These are phyloP conservation scores for Cardiospermum halicacabum DNA, from an alignment of 345 rosid genomes.

Conservation along the genomic window DNA sequence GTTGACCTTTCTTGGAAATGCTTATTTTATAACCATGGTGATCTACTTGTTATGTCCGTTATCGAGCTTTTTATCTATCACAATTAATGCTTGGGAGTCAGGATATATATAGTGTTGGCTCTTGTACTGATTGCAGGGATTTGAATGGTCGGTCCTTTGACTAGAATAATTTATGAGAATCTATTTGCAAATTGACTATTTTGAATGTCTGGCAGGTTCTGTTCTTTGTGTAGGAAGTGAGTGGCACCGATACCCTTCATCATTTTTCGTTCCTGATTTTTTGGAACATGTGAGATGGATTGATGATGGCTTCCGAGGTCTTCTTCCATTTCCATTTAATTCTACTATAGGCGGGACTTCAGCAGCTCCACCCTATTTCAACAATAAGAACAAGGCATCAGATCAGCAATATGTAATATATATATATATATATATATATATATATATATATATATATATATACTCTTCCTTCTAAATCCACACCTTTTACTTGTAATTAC, in stretches of 20 bases:
- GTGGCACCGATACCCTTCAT: conserved; percentile 97
- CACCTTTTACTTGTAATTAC: background rate
- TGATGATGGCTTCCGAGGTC: conserved; percentile 93
- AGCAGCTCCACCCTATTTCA: conserved; percentile 81
- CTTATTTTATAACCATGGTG: background rate
- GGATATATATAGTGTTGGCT: background rate
- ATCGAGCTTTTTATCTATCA: background rate
- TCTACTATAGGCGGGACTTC: conserved; percentile 85
- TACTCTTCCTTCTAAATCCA: background rate
- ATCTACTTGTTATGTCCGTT: background rate
- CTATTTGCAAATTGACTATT: background rate
- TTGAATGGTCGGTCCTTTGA: background rate
- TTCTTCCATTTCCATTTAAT: conserved; percentile 91
- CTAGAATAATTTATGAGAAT: background rate
- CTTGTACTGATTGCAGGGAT: background rate
- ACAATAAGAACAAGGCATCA: conserved; percentile 85
- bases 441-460: no score
- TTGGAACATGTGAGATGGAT: conserved; percentile 78
- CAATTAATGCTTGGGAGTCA: background rate
- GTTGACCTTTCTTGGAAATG: background rate
- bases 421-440: no score
- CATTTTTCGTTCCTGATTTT: conserved; percentile 76
- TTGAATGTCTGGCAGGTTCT: conserved; percentile 46
- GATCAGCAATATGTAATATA: conserved; percentile 69
- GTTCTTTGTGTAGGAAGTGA: conserved; percentile 95